Evolutionary conservation across 139 green algal genomes (phyloP).

Genomic region (Coelastrella sp.): DNA sequence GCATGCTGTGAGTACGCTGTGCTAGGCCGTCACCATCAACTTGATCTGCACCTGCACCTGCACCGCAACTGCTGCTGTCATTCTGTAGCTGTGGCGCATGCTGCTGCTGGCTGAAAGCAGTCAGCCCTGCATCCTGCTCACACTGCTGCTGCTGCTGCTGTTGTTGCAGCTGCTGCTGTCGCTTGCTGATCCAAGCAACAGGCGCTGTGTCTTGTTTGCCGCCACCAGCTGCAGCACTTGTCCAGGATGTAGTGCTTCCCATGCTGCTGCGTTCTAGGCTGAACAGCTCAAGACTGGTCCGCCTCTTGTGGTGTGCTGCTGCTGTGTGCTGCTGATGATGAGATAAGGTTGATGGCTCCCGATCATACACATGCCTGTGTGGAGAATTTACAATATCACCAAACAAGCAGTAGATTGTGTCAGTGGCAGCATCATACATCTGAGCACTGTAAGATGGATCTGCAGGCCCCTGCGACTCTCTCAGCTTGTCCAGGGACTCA

Average conservation of each 20-base stretch:
- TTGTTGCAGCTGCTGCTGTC: slow-evolving; percentile 30
- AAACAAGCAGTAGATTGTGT: background rate
- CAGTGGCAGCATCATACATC: no score
- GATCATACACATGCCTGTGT: slow-evolving; percentile 41
- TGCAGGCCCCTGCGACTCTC: no score
- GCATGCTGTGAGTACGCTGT: background rate
- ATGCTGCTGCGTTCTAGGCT: slow-evolving; percentile 34
- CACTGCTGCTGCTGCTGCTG: slow-evolving; percentile 29
- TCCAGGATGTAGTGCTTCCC: background rate
- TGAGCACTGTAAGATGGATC: no score
- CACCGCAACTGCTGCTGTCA: background rate
- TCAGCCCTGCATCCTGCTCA: background rate
- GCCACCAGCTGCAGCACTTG: background rate
- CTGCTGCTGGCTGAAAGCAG: background rate
- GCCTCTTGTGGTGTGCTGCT: background rate
- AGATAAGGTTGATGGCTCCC: slow-evolving; percentile 16
- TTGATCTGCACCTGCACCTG: background rate
- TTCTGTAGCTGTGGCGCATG: background rate
- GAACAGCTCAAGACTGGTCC: slow-evolving; percentile 14
- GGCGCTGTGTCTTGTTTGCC: background rate
- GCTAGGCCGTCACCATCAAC: background rate
- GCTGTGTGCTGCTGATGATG: slow-evolving; percentile 18
- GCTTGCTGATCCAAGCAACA: slow-evolving; percentile 10
- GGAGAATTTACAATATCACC: background rate
- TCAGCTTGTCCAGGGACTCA: no score